A percentile compares a stretch with the other conserved stretches of the same genome.
phyloP scores from a whole-genome alignment of 2,329 filamentous ascomycete species.

The Hypoxylon sp. region DNA sequence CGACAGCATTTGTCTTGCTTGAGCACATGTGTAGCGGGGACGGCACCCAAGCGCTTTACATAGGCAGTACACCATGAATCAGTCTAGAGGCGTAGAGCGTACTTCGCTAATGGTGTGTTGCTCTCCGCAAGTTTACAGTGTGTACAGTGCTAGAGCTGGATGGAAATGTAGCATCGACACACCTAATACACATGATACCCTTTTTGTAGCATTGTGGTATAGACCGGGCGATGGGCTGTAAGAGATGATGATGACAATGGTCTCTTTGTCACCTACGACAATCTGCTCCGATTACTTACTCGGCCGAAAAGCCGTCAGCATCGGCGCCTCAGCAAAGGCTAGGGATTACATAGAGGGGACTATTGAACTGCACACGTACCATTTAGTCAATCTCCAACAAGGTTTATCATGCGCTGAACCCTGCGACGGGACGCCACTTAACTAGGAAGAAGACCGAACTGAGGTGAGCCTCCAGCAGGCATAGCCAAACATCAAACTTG shows the following conservation, averaged over 20 bases:
- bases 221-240: conserved; percentile 13
- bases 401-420: conserved; percentile 24
- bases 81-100: conserved; percentile 7
- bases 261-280: conserved; percentile 1
- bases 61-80: conserved; percentile 19
- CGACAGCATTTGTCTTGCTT: conserved; percentile 2
- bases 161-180: conserved; percentile 31
- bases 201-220: conserved; percentile 23
- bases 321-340: conserved; percentile 22
- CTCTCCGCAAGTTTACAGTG: conserved; percentile 6
- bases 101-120: not conserved
- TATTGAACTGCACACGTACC: conserved; percentile 19
- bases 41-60: not conserved
- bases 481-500: conserved; percentile 24
- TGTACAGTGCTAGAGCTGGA: conserved; percentile 12
- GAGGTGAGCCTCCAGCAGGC: conserved; percentile 18
- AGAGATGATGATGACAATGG: conserved; percentile 8
- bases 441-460: conserved; percentile 13
- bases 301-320: conserved; percentile 25
- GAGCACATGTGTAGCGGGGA: conserved; percentile 2
- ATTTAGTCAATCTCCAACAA: conserved; percentile 15
- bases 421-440: conserved; percentile 11
- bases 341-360: conserved; percentile 7
- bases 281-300: conserved; percentile 23
- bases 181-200: conserved; percentile 23